These are phyloP conservation scores for Serendipita vermifera DNA, from an alignment of 768 basidiomycete species.

Conservation along the genomic window DNA sequence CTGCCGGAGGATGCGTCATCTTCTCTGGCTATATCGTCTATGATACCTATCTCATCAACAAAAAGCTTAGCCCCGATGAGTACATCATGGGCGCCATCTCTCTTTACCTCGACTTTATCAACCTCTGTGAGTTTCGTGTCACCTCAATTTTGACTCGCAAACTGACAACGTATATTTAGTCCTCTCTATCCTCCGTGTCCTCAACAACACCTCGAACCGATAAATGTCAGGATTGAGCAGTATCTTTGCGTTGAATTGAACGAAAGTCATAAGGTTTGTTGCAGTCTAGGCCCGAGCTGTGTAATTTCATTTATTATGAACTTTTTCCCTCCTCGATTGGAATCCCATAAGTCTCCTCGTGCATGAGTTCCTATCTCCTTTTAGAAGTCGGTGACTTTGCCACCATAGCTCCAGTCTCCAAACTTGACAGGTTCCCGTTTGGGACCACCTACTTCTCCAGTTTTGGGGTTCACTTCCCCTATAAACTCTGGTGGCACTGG, in stretches of 20 bases:
- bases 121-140: conserved; percentile 52
- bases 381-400: conserved; percentile 77
- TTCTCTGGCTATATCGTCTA: conserved; percentile 87
- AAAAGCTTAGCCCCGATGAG: conserved; percentile 81
- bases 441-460: conserved; percentile 78
- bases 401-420: conserved; percentile 87
- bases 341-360: too few relatives aligned
- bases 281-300: too few relatives aligned
- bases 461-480: conserved; percentile 66
- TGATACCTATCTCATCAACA: conserved; percentile 85
- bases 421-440: conserved; percentile 76
- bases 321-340: too few relatives aligned
- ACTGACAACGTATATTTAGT: conserved; percentile 30
- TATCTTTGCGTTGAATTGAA: too few relatives aligned
- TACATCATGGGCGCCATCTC: conserved; percentile 82
- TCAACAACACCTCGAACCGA: conserved; percentile 44
- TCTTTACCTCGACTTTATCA: conserved; percentile 91
- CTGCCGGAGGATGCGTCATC: conserved; percentile 62
- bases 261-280: too few relatives aligned
- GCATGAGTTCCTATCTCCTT: neutral
- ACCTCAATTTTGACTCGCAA: conserved; percentile 3
- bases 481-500: conserved; percentile 54
- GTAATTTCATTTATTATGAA: too few relatives aligned
- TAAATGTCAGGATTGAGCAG: conserved; percentile 17
- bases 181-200: conserved; percentile 71